Evolutionary conservation across 257 asterid genomes (phyloP), one percentile per base, ranked within the genome.

Genomic region (Gentiana straminea): DNA sequence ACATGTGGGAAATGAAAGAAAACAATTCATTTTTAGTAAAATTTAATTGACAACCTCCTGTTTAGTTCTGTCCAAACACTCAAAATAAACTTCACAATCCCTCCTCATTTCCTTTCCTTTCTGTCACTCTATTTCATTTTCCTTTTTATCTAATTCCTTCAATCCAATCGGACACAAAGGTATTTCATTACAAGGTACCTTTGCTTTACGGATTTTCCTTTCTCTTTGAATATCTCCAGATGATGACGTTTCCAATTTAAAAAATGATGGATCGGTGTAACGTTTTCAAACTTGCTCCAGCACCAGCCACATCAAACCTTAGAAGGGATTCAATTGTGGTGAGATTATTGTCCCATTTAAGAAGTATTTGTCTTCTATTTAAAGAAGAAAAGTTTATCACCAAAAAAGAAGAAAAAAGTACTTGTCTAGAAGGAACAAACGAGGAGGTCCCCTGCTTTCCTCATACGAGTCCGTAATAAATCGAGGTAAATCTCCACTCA

Each of bases 371-470:
- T 49, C 46, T 10, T 41, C 46, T 41, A 10, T 1, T 41, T 41
- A 41, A 4, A 41, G 8, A 41, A 41, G 9, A 36, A 35, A 34
- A 61, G 46, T 57, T n/a, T 35, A 35, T 44, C 44, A 47, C 46
- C 9, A 35, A 37, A 39, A 34, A 33, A n/a, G 34, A 15, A 24
- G 51, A 47, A 56, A 37, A 41, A 64, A 46, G 55, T 88, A 88
- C 99, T 81, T 92, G 91, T 92, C 99, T 64, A 92, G 73, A 76
- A 88, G 95, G 73, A 92, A 88, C 55, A 92, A 75, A 44, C 94
- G 95, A 58, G 99, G 99, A 46, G 95, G 99, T 46, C 84, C 95
- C 77, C 97, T 82, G 86, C 95, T 78, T 69, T 88, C 99, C 77
- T 92, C 97, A 64, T 88, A 92, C 5, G 95, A 92, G 66, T 92